phyloP scores from a whole-genome alignment of 495 filamentous ascomycete species.

The Penicillium coffeae region DNA sequence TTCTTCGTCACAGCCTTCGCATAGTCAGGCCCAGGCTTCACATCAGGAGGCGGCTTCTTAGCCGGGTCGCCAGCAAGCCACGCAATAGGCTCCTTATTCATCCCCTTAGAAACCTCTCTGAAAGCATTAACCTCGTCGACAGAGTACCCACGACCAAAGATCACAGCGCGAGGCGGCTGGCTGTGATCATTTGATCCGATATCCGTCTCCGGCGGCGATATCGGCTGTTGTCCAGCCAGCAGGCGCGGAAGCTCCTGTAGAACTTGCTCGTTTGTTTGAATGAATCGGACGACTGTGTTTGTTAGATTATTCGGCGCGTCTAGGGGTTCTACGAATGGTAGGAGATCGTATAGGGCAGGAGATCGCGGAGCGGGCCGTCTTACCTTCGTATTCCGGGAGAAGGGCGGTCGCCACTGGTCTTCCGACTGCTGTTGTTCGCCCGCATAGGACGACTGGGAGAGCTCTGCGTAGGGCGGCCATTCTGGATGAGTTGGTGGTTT shows the following conservation, averaged over 20 bases:
- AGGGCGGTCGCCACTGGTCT: constrained; percentile 22
- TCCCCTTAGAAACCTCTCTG: constrained; percentile 1
- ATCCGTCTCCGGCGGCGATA: constrained; percentile 13
- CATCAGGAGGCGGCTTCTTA: constrained; percentile 4
- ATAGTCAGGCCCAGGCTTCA: constrained; percentile 10
- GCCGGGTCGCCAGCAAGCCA: constrained; percentile 18
- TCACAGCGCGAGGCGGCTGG: constrained; percentile 23
- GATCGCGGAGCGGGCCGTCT: not conserved
- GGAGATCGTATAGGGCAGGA: too few relatives aligned
- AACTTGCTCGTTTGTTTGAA: constrained; percentile 16
- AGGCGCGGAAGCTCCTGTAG: constrained; percentile 24
- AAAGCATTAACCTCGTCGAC: constrained; percentile 16
- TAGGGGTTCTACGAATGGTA: too few relatives aligned
- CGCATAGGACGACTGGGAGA: constrained; percentile 21
- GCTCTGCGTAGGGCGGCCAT: constrained; percentile 9
- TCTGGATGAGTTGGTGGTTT: constrained; percentile 1
- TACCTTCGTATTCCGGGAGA: constrained; percentile 29
- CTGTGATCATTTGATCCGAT: constrained; percentile 30
- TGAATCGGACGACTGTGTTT: constrained; percentile 27
- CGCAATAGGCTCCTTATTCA: constrained; percentile 7
- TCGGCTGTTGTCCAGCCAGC: constrained; percentile 23
- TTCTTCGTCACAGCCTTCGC: constrained; percentile 6
- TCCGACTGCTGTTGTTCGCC: constrained; percentile 21
- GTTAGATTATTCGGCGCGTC: constrained; percentile 7
- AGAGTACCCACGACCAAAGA: constrained; percentile 29